Percentiles rank a stretch among this genome's conserved stretches.
phyloP scores from a whole-genome alignment of 129 eudicot genomes.

The Helianthus tuberosus region DNA sequence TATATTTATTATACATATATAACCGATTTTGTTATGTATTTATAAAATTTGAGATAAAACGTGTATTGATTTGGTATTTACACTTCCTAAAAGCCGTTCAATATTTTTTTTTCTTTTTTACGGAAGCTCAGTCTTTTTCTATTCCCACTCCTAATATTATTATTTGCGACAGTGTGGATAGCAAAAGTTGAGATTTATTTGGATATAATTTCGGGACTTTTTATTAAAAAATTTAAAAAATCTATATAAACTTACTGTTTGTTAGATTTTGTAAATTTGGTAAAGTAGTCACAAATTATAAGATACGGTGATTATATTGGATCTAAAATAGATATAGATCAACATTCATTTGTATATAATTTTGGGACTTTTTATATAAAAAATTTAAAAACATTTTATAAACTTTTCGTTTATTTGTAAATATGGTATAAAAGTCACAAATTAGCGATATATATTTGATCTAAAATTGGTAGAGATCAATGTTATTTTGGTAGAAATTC shows the following conservation, averaged over 20 bases:
- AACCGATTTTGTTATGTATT: too few species aligned
- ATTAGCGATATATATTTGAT: not conserved
- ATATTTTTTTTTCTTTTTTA: constrained; percentile 12
- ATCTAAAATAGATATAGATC: not conserved
- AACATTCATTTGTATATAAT: too few species aligned
- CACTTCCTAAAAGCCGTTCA: too few species aligned
- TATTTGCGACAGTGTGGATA: constrained; percentile 33
- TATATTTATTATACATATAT: too few species aligned
- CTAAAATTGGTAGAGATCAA: not conserved
- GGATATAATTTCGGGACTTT: constrained; percentile 30
- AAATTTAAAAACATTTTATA: too few species aligned
- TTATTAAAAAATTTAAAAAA: constrained; percentile 7
- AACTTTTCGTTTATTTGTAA: too few species aligned
- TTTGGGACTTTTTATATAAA: too few species aligned
- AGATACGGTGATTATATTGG: not conserved
- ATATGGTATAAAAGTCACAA: too few species aligned
- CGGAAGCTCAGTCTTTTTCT: constrained; percentile 43
- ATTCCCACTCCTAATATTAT: constrained; percentile 35
- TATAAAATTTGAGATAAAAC: too few species aligned
- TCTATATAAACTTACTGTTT: not conserved
- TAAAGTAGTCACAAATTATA: not conserved
- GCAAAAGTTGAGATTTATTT: constrained; percentile 43
- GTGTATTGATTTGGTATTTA: too few species aligned
- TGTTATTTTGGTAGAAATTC: constrained; percentile 28
- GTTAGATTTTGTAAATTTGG: constrained; percentile 3